A percentile compares a stretch with the other conserved stretches of the same genome.
Evolutionary conservation across 2,329 filamentous ascomycete species (phyloP).

Genomic region (Fusarium mangiferae): DNA sequence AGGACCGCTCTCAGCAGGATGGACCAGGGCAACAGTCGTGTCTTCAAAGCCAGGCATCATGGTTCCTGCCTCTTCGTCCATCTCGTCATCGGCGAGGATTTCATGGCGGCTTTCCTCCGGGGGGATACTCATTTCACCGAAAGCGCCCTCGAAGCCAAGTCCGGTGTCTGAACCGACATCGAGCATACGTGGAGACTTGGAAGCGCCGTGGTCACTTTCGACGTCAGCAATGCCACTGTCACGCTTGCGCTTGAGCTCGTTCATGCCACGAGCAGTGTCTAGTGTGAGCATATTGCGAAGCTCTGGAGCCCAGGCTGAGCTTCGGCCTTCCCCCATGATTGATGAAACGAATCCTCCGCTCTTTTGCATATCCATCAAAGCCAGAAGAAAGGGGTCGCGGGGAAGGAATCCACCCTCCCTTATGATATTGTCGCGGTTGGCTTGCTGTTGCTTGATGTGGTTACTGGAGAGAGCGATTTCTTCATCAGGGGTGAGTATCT

Average conservation of each 20-base stretch:
- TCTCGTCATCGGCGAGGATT: constrained; percentile 68
- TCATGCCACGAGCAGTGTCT: constrained; percentile 78
- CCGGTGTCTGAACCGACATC: constrained; percentile 76
- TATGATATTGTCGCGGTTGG: constrained; percentile 86
- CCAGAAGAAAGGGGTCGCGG: constrained; percentile 85
- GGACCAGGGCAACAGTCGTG: constrained; percentile 77
- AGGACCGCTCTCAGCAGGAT: constrained; percentile 84
- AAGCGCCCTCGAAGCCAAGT: constrained; percentile 55
- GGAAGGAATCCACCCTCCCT: constrained; percentile 86
- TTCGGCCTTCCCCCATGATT: constrained; percentile 83
- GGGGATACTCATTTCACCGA: constrained; percentile 63
- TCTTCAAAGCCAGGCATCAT: constrained; percentile 77
- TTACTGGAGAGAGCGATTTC: constrained; percentile 80
- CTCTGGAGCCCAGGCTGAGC: constrained; percentile 88
- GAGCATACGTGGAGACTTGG: constrained; percentile 73
- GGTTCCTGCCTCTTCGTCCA: constrained; percentile 55
- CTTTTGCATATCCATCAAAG: constrained; percentile 91
- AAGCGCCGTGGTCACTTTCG: constrained; percentile 70
- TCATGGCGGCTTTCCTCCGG: constrained; percentile 73
- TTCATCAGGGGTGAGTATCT: constrained; percentile 82
- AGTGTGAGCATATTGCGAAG: constrained; percentile 91
- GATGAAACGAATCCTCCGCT: constrained; percentile 89
- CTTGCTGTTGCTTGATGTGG: constrained; percentile 87
- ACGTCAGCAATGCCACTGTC: constrained; percentile 87
- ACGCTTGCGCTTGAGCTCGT: constrained; percentile 92